A percentile compares a stretch with the other conserved stretches of the same genome.
Conservation (phyloP, 148 eudicot species). For the Cornus florida region DNA sequence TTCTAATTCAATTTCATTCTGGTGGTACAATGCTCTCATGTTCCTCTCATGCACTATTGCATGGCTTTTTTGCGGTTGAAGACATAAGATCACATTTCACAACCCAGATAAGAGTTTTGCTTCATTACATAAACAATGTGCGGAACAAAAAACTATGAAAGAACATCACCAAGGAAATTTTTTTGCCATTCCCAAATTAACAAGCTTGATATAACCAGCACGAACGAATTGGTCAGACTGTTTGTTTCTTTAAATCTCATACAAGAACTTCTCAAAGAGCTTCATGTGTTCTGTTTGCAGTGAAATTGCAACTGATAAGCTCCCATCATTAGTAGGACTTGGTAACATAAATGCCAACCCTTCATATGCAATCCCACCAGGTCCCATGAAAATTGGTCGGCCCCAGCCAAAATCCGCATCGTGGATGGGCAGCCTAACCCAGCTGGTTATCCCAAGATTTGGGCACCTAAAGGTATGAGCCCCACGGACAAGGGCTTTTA, state of each 20-base stretch:
- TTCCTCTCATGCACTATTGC: not conserved
- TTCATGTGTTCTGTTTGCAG: slow-evolving; percentile 51
- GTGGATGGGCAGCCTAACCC: slow-evolving; percentile 44
- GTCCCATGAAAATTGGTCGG: slow-evolving; percentile 39
- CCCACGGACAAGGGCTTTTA: slow-evolving; percentile 38
- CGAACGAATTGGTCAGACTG: not conserved
- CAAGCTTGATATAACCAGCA: not conserved
- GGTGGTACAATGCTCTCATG: not conserved
- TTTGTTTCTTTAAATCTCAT: slow-evolving; percentile 26
- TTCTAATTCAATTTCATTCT: not conserved
- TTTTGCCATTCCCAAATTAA: not conserved
- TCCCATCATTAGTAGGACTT: slow-evolving; percentile 44
- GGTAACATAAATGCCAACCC: slow-evolving; percentile 46
- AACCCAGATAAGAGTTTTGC: not conserved
- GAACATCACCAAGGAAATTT: not conserved
- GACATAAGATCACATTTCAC: not conserved
- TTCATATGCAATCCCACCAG: slow-evolving; percentile 46
- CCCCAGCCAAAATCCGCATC: slow-evolving; percentile 58
- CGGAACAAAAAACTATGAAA: not conserved
- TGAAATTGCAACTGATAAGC: slow-evolving; percentile 40
- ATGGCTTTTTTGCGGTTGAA: not conserved
- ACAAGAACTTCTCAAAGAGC: slow-evolving; percentile 41
- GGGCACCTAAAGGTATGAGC: slow-evolving; percentile 45
- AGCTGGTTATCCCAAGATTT: slow-evolving; percentile 39
- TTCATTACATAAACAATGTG: not conserved